Evolutionary conservation across 441 rosid genomes (phyloP).

Genomic region (Hura crepitans): DNA sequence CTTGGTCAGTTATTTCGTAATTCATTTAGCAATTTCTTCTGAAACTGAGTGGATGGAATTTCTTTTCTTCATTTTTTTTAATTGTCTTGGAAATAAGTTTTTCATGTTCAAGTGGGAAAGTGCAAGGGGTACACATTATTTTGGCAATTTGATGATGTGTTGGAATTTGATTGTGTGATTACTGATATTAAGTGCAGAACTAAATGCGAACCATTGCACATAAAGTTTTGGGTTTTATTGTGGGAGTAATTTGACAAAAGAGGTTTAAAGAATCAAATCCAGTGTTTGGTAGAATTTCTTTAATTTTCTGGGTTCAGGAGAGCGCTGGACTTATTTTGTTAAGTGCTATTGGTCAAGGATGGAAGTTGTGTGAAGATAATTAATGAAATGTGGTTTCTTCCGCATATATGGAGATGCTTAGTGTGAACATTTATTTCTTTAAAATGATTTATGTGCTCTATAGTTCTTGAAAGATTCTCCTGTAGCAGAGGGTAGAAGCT

Average conservation of each 20-base stretch:
- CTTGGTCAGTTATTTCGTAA: not conserved
- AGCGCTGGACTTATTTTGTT: not conserved
- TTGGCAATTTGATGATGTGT: not conserved
- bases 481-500: not conserved
- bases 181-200: not conserved
- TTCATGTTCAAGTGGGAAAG: not conserved
- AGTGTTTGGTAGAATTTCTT: not conserved
- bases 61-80: not conserved
- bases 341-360: not conserved
- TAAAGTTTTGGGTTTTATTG: not conserved
- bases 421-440: not conserved
- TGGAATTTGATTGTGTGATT: not conserved
- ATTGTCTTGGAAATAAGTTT: not conserved
- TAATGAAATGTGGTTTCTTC: not conserved
- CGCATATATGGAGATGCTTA: not conserved
- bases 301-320: not conserved
- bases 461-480: not conserved
- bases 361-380: not conserved
- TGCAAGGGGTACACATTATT: not conserved
- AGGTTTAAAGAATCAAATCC: not conserved
- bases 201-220: no score
- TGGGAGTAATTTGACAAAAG: not conserved
- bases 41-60: not conserved
- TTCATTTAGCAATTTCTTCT: not conserved
- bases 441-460: not conserved